phyloP scores from a whole-genome alignment of 257 asterid genomes.

The Ilex aquifolium region DNA sequence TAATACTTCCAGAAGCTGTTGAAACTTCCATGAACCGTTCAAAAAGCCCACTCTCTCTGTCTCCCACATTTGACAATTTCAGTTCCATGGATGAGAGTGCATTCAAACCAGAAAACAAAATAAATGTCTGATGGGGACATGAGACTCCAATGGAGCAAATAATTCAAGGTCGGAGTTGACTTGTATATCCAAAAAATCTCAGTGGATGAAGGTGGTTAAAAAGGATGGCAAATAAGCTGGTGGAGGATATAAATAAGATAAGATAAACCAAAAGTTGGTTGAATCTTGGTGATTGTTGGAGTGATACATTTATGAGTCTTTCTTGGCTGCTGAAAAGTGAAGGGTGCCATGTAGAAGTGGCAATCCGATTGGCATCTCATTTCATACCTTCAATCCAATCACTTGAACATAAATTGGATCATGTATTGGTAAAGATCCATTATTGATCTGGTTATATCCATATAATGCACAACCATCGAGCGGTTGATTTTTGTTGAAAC shows the following conservation, averaged over 20 bases:
- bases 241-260: conserved; percentile 8
- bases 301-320: conserved; percentile 8
- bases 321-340: conserved; percentile 8
- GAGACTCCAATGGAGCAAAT: conserved; percentile 22
- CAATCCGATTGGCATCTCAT: too few species aligned
- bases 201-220: conserved; percentile 59
- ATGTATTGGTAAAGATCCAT: too few species aligned
- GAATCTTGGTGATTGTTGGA: conserved; percentile 36
- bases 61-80: neutral
- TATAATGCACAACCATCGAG: too few species aligned
- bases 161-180: conserved; percentile 35
- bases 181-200: conserved; percentile 33
- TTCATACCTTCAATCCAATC: too few species aligned
- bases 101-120: conserved; percentile 34
- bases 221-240: conserved; percentile 23
- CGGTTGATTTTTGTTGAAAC: too few species aligned
- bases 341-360: neutral
- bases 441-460: too few species aligned
- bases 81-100: conserved; percentile 14
- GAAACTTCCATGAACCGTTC: conserved; percentile 21
- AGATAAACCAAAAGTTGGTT: neutral
- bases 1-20: conserved; percentile 23
- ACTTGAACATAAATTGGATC: too few species aligned
- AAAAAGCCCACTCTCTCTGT: too few species aligned
- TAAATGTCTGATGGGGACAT: conserved; percentile 16